A percentile compares a stretch with the other conserved stretches of the same genome.
Conservation (phyloP, 1,284 basidiomycete genomes). For the Rhodotorula sp. region DNA sequence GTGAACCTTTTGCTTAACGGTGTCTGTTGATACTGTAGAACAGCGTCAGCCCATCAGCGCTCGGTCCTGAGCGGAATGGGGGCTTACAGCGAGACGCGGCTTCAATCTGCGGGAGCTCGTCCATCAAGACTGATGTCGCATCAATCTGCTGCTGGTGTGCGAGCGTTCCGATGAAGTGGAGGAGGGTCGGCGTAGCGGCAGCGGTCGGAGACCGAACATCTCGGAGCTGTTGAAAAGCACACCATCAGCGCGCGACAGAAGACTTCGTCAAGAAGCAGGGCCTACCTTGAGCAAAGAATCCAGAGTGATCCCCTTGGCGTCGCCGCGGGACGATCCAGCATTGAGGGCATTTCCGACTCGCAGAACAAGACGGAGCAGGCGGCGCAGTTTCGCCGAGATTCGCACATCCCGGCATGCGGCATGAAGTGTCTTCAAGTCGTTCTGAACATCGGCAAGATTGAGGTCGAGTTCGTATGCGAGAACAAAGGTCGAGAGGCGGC, state of each 20-base stretch:
- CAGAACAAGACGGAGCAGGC: constrained; percentile 52
- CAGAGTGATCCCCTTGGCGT: constrained; percentile 77
- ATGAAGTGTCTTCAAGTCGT: constrained; percentile 73
- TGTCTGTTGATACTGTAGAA: constrained; percentile 65
- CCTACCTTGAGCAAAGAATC: constrained; percentile 73
- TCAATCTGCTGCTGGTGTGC: constrained; percentile 62
- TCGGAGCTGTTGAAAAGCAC: constrained; percentile 60
- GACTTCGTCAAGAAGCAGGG: not conserved
- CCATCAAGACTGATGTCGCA: constrained; percentile 68
- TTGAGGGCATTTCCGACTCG: constrained; percentile 79
- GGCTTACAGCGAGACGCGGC: constrained; percentile 70
- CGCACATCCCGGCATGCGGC: constrained; percentile 72
- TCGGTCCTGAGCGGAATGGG: not conserved
- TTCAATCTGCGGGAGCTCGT: constrained; percentile 77
- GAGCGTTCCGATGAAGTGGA: constrained; percentile 78
- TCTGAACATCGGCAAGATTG: constrained; percentile 77
- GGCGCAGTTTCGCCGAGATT: constrained; percentile 65
- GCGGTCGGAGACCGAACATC: constrained; percentile 70
- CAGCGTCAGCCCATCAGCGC: not conserved
- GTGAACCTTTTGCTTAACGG: constrained; percentile 61
- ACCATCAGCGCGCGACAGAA: not conserved
- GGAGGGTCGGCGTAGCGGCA: constrained; percentile 70
- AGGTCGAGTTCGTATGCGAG: constrained; percentile 76
- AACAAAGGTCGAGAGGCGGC: constrained; percentile 75
- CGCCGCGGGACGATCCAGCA: constrained; percentile 74